A percentile compares a stretch with the other conserved stretches of the same genome.
These are phyloP conservation scores for Piloderma croceum DNA, from an alignment of 768 basidiomycete species.

Conservation along the genomic window DNA sequence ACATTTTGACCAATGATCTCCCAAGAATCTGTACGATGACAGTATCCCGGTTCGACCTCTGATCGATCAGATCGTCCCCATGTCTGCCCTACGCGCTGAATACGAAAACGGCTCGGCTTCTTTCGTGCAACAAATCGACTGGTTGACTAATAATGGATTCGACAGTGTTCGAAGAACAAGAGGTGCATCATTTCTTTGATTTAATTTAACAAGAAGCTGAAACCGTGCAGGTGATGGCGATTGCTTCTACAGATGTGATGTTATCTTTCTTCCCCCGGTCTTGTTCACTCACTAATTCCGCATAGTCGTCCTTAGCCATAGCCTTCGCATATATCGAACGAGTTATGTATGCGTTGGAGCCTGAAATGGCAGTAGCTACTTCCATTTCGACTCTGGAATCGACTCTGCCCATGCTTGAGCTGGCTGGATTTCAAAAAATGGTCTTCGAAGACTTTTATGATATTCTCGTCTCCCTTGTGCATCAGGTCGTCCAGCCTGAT, in stretches of 20 bases:
- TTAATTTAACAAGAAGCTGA: background rate
- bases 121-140: conserved; percentile 74
- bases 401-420: conserved; percentile 46
- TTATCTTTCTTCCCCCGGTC: conserved; percentile 1
- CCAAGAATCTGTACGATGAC: conserved; percentile 36
- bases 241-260: conserved; percentile 86
- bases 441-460: conserved; percentile 77
- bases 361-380: conserved; percentile 39
- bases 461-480: conserved; percentile 48
- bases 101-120: conserved; percentile 54
- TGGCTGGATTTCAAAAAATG: conserved; percentile 56
- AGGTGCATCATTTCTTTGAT: conserved; percentile 41
- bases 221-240: conserved; percentile 67
- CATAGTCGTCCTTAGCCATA: conserved; percentile 47
- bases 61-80: conserved; percentile 48
- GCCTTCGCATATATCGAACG: conserved; percentile 77
- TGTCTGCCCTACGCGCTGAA: conserved; percentile 54
- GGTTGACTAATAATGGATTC: conserved; percentile 60
- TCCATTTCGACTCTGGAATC: conserved; percentile 48
- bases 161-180: conserved; percentile 60
- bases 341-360: conserved; percentile 47
- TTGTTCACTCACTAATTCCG: conserved; percentile 9
- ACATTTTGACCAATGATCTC: background rate
- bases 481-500: conserved; percentile 35
- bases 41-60: conserved; percentile 41